Percentiles rank a stretch among this genome's conserved stretches.
Evolutionary conservation across 2,329 filamentous ascomycete species (phyloP).

Genomic region (Aspergillus melleus): DNA sequence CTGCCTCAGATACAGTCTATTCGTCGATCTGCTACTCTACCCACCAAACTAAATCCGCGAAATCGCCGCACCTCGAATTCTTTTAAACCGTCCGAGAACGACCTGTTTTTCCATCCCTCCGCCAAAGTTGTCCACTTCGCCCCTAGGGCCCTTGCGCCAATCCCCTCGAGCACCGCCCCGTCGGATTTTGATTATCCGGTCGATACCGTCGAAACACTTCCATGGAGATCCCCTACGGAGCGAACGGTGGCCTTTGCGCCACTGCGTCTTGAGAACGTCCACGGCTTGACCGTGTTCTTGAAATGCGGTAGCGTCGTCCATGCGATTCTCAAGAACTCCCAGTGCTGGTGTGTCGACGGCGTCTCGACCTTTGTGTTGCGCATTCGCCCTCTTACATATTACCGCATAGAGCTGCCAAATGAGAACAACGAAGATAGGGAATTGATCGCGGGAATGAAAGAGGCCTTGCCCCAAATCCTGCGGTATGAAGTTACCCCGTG

Average conservation of each 20-base stretch:
- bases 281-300: constrained; percentile 82
- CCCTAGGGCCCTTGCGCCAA: constrained; percentile 42
- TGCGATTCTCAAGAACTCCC: constrained; percentile 83
- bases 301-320: constrained; percentile 82
- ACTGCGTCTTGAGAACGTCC: constrained; percentile 81
- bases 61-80: constrained; percentile 29
- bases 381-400: constrained; percentile 79
- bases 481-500: constrained; percentile 87
- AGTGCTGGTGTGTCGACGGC: constrained; percentile 91
- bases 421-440: constrained; percentile 62
- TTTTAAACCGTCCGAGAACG: constrained; percentile 34
- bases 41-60: constrained; percentile 33
- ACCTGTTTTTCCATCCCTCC: constrained; percentile 70
- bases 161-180: constrained; percentile 42
- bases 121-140: constrained; percentile 71
- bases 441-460: constrained; percentile 66
- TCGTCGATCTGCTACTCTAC: constrained; percentile 39
- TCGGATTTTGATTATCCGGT: constrained; percentile 50
- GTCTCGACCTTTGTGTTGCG: constrained; percentile 83
- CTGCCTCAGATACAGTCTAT: constrained; percentile 28
- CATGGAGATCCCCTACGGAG: constrained; percentile 75
- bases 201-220: constrained; percentile 62
- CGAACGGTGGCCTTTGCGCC: constrained; percentile 79
- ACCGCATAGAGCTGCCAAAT: constrained; percentile 81
- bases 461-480: constrained; percentile 69